phyloP scores from a whole-genome alignment of 208 protist genomes.

The Vickermania ingenoplastis region DNA sequence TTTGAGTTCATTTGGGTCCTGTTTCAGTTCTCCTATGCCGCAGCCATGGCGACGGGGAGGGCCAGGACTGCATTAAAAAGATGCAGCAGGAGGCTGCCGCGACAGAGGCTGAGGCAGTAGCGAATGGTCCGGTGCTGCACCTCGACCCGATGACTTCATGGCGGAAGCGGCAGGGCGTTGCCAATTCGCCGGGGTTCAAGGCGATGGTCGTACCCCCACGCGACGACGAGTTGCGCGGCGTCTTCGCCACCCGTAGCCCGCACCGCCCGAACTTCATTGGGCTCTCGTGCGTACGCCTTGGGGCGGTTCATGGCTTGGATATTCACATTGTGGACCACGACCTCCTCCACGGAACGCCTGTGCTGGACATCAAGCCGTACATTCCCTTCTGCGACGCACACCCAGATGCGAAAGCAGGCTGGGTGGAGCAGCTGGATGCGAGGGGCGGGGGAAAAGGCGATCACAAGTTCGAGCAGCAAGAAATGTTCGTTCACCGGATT shows the following conservation, averaged over 20 bases:
- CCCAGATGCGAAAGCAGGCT: conserved; percentile 60
- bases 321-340: conserved; percentile 90
- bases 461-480: conserved; percentile 63
- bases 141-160: conserved; percentile 4
- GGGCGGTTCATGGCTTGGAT: conserved; percentile 65
- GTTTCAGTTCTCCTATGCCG: conserved; percentile 84
- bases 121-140: conserved; percentile 10
- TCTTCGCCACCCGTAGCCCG: conserved; percentile 88
- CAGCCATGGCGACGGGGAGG: conserved; percentile 49
- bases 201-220: conserved; percentile 79
- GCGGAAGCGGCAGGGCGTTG: conserved; percentile 46
- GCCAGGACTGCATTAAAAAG: conserved; percentile 22
- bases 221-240: conserved; percentile 64
- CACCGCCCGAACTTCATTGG: conserved; percentile 90
- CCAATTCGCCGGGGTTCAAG: conserved; percentile 60
- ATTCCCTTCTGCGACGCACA: conserved; percentile 83
- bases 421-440: conserved; percentile 70
- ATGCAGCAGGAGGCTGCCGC: conserved; percentile 8
- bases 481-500: conserved; percentile 43
- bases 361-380: conserved; percentile 96
- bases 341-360: conserved; percentile 92
- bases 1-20: conserved; percentile 90
- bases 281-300: conserved; percentile 74
- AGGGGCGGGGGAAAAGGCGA: conserved; percentile 56
- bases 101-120: neutral